phyloP scores from a whole-genome alignment of 2,329 filamentous ascomycete species.

The Fusarium scirpi region DNA sequence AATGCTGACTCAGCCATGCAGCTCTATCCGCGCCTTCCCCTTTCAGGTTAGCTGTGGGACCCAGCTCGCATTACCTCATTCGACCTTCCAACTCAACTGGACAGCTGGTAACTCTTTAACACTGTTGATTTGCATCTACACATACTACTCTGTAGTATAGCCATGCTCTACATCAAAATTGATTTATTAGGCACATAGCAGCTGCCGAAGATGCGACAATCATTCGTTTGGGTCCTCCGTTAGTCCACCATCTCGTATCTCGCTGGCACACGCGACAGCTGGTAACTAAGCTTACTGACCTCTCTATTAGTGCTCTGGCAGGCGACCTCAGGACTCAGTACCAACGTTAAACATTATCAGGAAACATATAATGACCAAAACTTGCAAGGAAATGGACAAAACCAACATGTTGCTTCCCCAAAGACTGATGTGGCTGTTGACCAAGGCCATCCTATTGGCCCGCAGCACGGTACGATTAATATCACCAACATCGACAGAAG shows the following conservation, averaged over 20 bases:
- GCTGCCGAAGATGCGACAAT: slow-evolving; percentile 56
- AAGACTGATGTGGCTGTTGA: slow-evolving; percentile 50
- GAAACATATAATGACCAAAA: slow-evolving; percentile 49
- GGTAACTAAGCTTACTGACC: slow-evolving; percentile 42
- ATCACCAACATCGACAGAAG: background rate
- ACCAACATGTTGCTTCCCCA: slow-evolving; percentile 50
- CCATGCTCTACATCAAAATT: slow-evolving; percentile 48
- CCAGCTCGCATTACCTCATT: slow-evolving; percentile 46
- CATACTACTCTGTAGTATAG: slow-evolving; percentile 37
- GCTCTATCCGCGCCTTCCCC: slow-evolving; percentile 14
- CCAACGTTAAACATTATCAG: slow-evolving; percentile 56
- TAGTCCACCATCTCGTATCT: slow-evolving; percentile 25
- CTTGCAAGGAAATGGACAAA: slow-evolving; percentile 44
- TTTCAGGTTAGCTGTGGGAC: background rate
- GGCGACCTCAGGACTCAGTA: slow-evolving; percentile 53
- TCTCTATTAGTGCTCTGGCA: slow-evolving; percentile 60
- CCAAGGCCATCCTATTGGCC: slow-evolving; percentile 43
- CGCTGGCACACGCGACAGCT: slow-evolving; percentile 40
- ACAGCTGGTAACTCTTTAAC: slow-evolving; percentile 48
- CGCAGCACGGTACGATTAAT: slow-evolving; percentile 55
- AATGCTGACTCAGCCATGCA: slow-evolving; percentile 5
- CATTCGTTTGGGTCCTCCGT: slow-evolving; percentile 58
- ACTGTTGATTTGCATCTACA: slow-evolving; percentile 21
- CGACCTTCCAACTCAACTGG: slow-evolving; percentile 45
- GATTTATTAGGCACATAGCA: slow-evolving; percentile 50